Conservation (phyloP, 441 rosid genomes). For the Aleurites moluccanus region DNA sequence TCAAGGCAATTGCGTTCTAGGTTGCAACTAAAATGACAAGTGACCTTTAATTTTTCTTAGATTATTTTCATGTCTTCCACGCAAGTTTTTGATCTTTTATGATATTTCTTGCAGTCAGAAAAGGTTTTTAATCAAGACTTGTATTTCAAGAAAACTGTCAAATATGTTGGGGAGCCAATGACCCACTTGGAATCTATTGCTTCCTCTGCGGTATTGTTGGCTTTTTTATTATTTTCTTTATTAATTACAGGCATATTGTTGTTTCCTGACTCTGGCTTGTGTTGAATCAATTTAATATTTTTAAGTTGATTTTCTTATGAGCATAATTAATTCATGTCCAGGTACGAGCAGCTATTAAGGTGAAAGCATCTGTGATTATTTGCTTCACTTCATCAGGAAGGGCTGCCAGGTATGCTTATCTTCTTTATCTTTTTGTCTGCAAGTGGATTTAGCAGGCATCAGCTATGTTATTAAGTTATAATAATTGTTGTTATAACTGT, state of each 20-base stretch:
- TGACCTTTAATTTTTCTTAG: background rate
- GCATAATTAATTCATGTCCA: conserved; percentile 28
- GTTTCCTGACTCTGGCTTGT: no score
- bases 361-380: conserved; percentile 85
- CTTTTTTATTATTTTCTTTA: conserved; percentile 4
- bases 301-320: conserved; percentile 15
- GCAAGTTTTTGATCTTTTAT: background rate
- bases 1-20: background rate
- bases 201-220: conserved; percentile 82
- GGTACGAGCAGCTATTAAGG: conserved; percentile 96
- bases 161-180: conserved; percentile 97
- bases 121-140: conserved; percentile 95
- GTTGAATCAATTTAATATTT: conserved; percentile 3
- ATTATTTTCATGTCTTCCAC: background rate
- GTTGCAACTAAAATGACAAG: no score
- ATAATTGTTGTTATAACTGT: background rate
- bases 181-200: conserved; percentile 94
- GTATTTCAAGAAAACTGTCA: conserved; percentile 90
- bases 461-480: background rate
- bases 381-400: conserved; percentile 95
- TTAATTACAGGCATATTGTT: background rate
- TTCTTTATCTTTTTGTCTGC: background rate
- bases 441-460: background rate
- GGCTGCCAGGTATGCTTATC: conserved; percentile 73
- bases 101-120: conserved; percentile 56